These are phyloP conservation scores for Peterozyma toletana DNA, from an alignment of 805 yeast genomes.

Conservation along the genomic window DNA sequence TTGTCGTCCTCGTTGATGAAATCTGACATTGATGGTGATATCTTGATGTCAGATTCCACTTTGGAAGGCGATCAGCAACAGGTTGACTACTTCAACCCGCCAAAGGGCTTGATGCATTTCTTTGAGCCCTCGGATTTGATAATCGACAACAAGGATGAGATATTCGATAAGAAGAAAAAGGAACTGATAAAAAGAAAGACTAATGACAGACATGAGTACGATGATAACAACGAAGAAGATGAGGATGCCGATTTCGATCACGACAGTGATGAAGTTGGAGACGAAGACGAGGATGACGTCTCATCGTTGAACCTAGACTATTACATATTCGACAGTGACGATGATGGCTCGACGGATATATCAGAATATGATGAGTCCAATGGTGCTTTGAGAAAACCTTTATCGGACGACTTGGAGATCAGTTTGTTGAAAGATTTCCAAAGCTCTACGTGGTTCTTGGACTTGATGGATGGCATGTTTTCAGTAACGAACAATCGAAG, in stretches of 20 bases:
- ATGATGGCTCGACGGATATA: too few species aligned
- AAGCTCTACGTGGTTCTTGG: too few species aligned
- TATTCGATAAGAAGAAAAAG: neutral
- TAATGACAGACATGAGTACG: neutral
- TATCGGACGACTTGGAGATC: neutral
- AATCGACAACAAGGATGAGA: neutral
- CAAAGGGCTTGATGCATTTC: neutral
- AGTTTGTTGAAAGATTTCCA: too few species aligned
- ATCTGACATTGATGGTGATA: too few species aligned
- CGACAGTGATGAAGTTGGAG: neutral
- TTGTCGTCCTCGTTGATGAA: too few species aligned
- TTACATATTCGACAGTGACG: too few species aligned
- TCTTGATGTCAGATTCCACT: too few species aligned
- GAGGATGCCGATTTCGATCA: constrained; percentile 1
- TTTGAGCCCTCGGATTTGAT: neutral
- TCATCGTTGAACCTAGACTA: too few species aligned
- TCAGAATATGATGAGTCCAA: neutral
- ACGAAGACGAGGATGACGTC: constrained; percentile 1
- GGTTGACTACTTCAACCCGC: neutral
- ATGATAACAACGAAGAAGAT: constrained; percentile 1
- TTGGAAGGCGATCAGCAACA: too few species aligned
- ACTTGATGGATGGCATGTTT: too few species aligned
- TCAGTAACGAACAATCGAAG: too few species aligned
- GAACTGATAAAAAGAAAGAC: neutral
- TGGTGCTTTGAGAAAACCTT: neutral